Percentiles rank a stretch among this genome's conserved stretches.
Conservation (phyloP, 2,329 filamentous ascomycete genomes). For the Colletotrichum cereale region DNA sequence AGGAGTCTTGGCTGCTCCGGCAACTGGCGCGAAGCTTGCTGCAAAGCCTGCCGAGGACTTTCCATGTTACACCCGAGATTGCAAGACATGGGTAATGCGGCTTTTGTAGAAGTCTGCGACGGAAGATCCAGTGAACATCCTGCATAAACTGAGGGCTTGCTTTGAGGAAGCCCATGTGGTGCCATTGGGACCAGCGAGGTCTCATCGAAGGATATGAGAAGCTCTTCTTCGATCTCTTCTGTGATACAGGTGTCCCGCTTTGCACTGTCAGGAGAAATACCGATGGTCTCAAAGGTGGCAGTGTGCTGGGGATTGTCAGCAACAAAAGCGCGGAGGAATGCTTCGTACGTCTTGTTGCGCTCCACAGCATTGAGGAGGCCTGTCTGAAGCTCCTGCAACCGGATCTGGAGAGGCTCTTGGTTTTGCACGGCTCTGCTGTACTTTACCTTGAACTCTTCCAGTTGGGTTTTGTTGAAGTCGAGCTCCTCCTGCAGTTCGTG, state of each 20-base stretch:
- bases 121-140: neutral
- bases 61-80: neutral
- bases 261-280: neutral
- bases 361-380: slow-evolving; percentile 23
- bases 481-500: neutral
- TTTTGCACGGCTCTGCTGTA: neutral
- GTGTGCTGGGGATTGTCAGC: slow-evolving; percentile 20
- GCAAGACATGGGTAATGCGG: neutral
- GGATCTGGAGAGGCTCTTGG: neutral
- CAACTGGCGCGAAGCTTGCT: neutral
- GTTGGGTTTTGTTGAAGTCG: neutral
- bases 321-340: slow-evolving; percentile 11
- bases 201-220: slow-evolving; percentile 10
- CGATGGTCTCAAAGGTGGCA: slow-evolving; percentile 8
- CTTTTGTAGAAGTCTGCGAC: too few relatives aligned
- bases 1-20: neutral
- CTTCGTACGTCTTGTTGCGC: slow-evolving; percentile 23
- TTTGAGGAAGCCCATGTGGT: too few relatives aligned
- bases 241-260: neutral
- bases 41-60: too few relatives aligned
- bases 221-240: neutral
- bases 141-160: too few relatives aligned
- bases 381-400: slow-evolving; percentile 1
- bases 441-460: slow-evolving; percentile 23
- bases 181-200: too few relatives aligned